A percentile compares a stretch with the other conserved stretches of the same genome.
Conservation (phyloP, 345 rosid genomes). For the Ceriops zippeliana region DNA sequence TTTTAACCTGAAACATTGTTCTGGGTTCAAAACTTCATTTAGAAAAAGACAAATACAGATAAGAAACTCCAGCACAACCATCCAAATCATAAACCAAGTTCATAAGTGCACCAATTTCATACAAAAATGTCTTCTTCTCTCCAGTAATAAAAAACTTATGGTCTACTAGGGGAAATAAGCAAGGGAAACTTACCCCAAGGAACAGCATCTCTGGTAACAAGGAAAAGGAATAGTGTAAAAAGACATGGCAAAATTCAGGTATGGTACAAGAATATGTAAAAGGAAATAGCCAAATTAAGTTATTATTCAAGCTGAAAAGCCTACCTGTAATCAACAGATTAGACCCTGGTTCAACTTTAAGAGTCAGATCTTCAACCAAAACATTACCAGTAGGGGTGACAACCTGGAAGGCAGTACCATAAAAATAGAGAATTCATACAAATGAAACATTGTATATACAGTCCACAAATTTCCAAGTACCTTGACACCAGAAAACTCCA, state of each 20-base stretch:
- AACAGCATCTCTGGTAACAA: neutral
- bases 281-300: slow-evolving; percentile 2
- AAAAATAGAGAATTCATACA: slow-evolving; percentile 15
- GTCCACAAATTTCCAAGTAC: slow-evolving; percentile 38
- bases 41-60: too few species aligned
- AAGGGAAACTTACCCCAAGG: neutral
- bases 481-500: slow-evolving; percentile 94
- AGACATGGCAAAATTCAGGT: neutral
- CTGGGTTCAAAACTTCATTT: too few species aligned
- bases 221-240: slow-evolving; percentile 4
- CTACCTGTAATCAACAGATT: slow-evolving; percentile 97
- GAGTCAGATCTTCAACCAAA: slow-evolving; percentile 86
- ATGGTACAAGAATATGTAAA: neutral
- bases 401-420: slow-evolving; percentile 52
- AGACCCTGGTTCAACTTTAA: slow-evolving; percentile 86
- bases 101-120: neutral
- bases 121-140: neutral
- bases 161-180: neutral
- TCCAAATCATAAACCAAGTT: neutral
- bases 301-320: slow-evolving; percentile 12
- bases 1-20: too few species aligned
- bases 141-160: neutral
- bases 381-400: slow-evolving; percentile 92
- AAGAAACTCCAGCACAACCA: neutral
- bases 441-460: slow-evolving; percentile 3